A percentile compares a stretch with the other conserved stretches of the same genome.
phyloP scores from a whole-genome alignment of 139 green algal species.

The Mesotaenium endlicherianum region DNA sequence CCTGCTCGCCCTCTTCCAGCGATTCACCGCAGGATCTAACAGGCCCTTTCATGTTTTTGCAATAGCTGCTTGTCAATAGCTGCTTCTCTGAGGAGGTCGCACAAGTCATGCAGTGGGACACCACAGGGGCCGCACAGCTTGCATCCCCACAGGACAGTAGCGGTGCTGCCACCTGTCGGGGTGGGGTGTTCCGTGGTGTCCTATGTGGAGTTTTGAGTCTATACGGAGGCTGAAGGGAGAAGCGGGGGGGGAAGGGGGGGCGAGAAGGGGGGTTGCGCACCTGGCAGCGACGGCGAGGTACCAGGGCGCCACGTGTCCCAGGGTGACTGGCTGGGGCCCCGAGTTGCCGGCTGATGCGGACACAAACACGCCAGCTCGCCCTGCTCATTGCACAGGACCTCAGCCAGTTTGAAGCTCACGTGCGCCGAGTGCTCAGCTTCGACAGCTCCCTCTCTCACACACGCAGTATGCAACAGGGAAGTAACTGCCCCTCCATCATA shows the following conservation, averaged over 20 bases:
- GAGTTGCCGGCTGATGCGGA: constrained; percentile 3
- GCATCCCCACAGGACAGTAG: background rate
- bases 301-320: constrained; percentile 12
- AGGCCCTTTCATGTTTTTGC: too few relatives aligned
- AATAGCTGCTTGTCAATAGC: too few relatives aligned
- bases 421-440: too few relatives aligned
- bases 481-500: too few relatives aligned
- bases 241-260: background rate
- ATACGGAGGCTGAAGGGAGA: background rate
- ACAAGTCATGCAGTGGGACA: too few relatives aligned
- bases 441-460: too few relatives aligned
- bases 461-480: too few relatives aligned
- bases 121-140: too few relatives aligned
- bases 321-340: background rate
- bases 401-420: too few relatives aligned
- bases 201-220: background rate
- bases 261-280: background rate
- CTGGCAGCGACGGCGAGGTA: constrained; percentile 2
- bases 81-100: too few relatives aligned
- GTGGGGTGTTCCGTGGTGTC: background rate
- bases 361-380: background rate
- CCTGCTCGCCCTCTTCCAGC: too few relatives aligned
- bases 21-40: too few relatives aligned
- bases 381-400: background rate
- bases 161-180: background rate